A percentile compares a stretch with the other conserved stretches of the same genome.
phyloP scores from a whole-genome alignment of 768 basidiomycete species.

The Leccinum ochraceum region DNA sequence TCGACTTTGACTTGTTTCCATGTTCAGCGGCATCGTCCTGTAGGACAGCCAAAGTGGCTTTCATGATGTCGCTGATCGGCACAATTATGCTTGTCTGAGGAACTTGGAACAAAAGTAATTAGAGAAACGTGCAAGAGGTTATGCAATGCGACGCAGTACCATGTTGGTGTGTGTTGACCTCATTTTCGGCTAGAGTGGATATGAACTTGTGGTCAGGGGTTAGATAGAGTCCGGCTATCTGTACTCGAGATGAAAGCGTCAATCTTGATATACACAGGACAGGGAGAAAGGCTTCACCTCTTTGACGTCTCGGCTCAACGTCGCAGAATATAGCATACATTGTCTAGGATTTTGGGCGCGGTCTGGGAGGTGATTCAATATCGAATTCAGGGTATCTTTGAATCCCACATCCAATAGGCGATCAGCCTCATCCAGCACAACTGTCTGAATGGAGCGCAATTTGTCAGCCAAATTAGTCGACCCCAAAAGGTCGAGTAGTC shows the following conservation, averaged over 20 bases:
- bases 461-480: conserved; percentile 40
- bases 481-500: conserved; percentile 70
- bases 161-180: conserved; percentile 62
- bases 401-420: conserved; percentile 75
- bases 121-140: neutral
- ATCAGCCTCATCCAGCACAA: conserved; percentile 77
- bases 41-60: conserved; percentile 42
- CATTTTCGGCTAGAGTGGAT: conserved; percentile 57
- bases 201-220: conserved; percentile 44
- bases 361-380: conserved; percentile 45
- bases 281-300: conserved; percentile 35
- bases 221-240: conserved; percentile 33
- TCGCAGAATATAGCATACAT: conserved; percentile 72
- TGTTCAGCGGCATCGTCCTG: conserved; percentile 35
- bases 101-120: conserved; percentile 32
- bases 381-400: conserved; percentile 64
- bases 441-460: conserved; percentile 40
- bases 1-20: conserved; percentile 40
- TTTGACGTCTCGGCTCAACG: conserved; percentile 69
- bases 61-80: conserved; percentile 43
- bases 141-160: conserved; percentile 34
- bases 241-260: neutral
- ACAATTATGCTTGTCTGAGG: conserved; percentile 47
- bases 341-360: conserved; percentile 56
- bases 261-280: neutral